A percentile compares a stretch with the other conserved stretches of the same genome.
These are phyloP conservation scores for Piromyces finnis DNA, from an alignment of 192 early-diverging fungal genomes.

Conservation along the genomic window DNA sequence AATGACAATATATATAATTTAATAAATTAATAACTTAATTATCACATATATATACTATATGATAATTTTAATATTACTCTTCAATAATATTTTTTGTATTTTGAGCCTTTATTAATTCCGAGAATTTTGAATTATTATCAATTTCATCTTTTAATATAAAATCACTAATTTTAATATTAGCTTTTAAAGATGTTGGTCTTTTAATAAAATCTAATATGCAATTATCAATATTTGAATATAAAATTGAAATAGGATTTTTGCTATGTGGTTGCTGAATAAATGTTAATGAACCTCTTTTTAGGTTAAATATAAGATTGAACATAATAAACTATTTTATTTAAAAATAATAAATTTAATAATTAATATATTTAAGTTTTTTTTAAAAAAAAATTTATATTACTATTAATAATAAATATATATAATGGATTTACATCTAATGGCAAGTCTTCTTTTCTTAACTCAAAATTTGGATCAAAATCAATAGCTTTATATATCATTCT, in stretches of 20 bases:
- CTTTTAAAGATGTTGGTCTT: not conserved
- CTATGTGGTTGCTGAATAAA: not conserved
- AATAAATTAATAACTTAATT: no score
- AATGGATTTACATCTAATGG: not conserved
- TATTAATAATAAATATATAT: not conserved
- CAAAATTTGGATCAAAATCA: not conserved
- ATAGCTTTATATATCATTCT: not conserved
- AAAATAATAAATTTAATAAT: no score
- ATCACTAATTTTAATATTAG: not conserved
- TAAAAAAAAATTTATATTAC: not conserved
- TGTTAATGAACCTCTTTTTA: not conserved
- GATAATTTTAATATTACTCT: not conserved
- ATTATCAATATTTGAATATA: not conserved
- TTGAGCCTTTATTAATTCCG: not conserved
- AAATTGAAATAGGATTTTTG: not conserved
- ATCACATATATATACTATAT: no score
- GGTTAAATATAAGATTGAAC: not conserved
- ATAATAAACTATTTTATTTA: not conserved
- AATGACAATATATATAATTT: no score
- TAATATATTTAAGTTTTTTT: not conserved
- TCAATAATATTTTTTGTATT: not conserved
- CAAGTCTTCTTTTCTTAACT: not conserved
- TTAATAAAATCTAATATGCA: not conserved
- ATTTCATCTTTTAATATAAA: not conserved
- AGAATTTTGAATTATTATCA: not conserved